Base-by-base conservation (phyloP, 768 basidiomycete genomes). In the Leccinellum albellum region DNA sequence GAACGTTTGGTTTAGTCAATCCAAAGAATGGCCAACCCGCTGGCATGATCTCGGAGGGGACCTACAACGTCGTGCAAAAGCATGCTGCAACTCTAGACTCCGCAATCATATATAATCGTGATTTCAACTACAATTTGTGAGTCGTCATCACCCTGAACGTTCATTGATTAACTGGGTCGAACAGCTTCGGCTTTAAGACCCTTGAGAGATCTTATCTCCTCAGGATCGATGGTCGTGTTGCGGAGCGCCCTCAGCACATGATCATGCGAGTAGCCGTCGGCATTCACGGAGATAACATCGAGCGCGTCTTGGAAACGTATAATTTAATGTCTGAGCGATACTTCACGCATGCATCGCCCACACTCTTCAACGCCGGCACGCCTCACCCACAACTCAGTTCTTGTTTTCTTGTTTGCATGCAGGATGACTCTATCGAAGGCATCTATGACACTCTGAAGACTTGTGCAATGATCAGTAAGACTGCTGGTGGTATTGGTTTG, bases 201-300 rank as follows among this genome's bases (percentile, higher is more conserved):
- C 86, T 99, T 31, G 97, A 99, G 75, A 89, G 95, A 31, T 98
- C 95, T 2, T 99, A 99, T 74, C 85, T 98, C 6, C 87, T 99
- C 42, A 87, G 94, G 56, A 86, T 98, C 75, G 84, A 96, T 69
- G 93, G 94, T 42, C 90, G 91, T 57, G 92, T 96, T 48, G 95
- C 94, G 42, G 97, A 99, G 73, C 87, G 97, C 35, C 97, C 97
- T 29, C 97, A 98, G 66, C 97, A 98, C 73, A 91, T 98, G 85
- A 88, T 98, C 72, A 98, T 99, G 97, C 94, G 97, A 73, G 97
- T 99, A 55, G 92, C 97, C 47, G 94, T 98, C 47, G 96, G 96
- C 40, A 94, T 99, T 55, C 96, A 98, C 71, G 95, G 94, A 5
- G 68, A 75, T 9, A 90, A 98, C 71, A 82, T 98, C 54, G 92